Percentiles rank a stretch among this genome's conserved stretches.
Conservation (phyloP, 345 rosid genomes). For the Eucalyptus sp. region DNA sequence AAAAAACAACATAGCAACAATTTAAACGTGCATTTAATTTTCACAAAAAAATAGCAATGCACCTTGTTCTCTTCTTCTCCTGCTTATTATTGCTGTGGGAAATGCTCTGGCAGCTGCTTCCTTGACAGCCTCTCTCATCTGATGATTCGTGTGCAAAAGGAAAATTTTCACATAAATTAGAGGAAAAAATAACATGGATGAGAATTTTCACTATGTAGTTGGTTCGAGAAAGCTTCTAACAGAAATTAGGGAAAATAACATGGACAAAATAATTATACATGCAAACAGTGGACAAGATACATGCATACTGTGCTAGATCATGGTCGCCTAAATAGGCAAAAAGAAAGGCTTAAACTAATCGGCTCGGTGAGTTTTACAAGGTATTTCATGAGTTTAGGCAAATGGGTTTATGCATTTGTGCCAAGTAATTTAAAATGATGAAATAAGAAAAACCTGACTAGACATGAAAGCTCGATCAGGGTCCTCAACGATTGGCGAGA, state of each 20-base stretch:
- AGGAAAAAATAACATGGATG: not conserved
- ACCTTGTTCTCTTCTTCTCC: conserved; percentile 96
- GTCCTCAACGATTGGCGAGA: conserved; percentile 88
- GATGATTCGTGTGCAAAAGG: not conserved
- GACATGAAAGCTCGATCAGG: conserved; percentile 96
- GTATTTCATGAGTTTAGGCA: not conserved
- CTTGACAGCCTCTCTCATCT: conserved; percentile 84
- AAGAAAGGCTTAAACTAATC: not conserved
- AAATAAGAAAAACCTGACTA: conserved; percentile 34
- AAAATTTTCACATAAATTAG: not conserved
- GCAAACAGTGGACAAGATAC: not conserved
- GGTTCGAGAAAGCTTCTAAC: not conserved
- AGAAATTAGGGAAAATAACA: not conserved
- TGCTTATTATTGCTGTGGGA: conserved; percentile 91
- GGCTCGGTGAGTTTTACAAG: not conserved
- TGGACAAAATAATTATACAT: not conserved
- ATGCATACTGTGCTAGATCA: not conserved
- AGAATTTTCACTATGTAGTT: not conserved
- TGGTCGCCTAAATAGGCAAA: not conserved
- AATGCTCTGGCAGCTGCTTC: conserved; percentile 48
- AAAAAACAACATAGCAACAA: not conserved
- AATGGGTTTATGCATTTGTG: not conserved
- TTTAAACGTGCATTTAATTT: not conserved
- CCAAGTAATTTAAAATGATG: not conserved
- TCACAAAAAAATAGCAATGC: not conserved